A percentile compares a stretch with the other conserved stretches of the same genome.
phyloP scores from a whole-genome alignment of 1,284 basidiomycete species.

The Puccinia hordei region DNA sequence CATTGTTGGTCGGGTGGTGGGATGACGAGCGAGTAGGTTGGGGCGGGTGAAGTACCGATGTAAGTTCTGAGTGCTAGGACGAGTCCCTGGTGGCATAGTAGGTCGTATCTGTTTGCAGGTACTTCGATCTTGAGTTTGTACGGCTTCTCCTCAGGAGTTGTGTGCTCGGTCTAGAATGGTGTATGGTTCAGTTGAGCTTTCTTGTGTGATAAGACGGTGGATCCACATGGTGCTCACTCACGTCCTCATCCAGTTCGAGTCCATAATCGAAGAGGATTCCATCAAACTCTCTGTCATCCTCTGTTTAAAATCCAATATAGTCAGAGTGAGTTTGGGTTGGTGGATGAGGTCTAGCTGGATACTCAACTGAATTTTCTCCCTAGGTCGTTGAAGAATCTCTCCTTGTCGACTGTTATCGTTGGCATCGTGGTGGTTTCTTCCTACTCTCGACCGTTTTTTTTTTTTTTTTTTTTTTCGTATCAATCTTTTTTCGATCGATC shows the following conservation, averaged over 20 bases:
- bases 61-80: constrained; percentile 83
- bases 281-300: constrained; percentile 23
- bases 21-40: constrained; percentile 71
- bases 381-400: constrained; percentile 35
- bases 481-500: background rate
- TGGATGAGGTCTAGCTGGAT: background rate
- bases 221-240: background rate
- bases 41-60: constrained; percentile 72
- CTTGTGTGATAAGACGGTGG: background rate
- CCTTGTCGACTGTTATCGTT: constrained; percentile 43
- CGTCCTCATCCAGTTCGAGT: constrained; percentile 44
- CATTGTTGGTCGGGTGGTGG: constrained; percentile 66
- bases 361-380: constrained; percentile 36
- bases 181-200: background rate
- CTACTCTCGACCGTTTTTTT: background rate
- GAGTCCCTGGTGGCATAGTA: constrained; percentile 96
- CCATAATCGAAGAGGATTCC: constrained; percentile 40
- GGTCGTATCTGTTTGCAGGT: constrained; percentile 97
- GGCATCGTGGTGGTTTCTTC: constrained; percentile 24
- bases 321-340: background rate
- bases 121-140: constrained; percentile 98
- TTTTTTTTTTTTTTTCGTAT: background rate
- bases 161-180: constrained; percentile 21
- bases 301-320: background rate
- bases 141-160: constrained; percentile 57